Evolutionary conservation across 345 rosid genomes (phyloP).

Genomic region (Linum trigynum): DNA sequence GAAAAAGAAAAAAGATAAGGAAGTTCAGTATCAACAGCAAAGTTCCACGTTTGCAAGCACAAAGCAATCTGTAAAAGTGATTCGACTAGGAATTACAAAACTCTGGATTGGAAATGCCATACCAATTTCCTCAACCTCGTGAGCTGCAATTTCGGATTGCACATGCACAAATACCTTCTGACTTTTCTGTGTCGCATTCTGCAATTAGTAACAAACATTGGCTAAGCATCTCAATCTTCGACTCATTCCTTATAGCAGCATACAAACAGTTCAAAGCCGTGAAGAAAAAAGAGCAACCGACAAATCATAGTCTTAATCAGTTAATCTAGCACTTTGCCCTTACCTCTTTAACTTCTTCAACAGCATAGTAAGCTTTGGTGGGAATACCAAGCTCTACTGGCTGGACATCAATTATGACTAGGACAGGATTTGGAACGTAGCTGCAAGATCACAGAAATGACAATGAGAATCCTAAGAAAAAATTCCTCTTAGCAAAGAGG

Average conservation of each 20-base stretch:
- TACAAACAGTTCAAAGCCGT: too few relatives aligned
- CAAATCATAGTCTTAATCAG: too few relatives aligned
- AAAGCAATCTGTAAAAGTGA: too few relatives aligned
- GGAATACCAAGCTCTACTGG: conserved; percentile 88
- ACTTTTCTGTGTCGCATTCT: conserved; percentile 87
- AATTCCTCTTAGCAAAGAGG: too few relatives aligned
- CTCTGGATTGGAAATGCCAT: conserved; percentile 11
- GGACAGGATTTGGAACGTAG: conserved; percentile 69
- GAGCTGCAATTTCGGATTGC: conserved; percentile 72
- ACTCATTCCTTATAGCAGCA: too few relatives aligned
- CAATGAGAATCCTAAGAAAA: too few relatives aligned
- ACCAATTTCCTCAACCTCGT: conserved; percentile 94
- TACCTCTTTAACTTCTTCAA: conserved; percentile 88
- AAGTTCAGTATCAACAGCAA: too few relatives aligned
- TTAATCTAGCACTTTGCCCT: too few relatives aligned
- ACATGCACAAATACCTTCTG: conserved; percentile 76
- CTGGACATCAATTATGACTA: conserved; percentile 90
- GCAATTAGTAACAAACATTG: conserved; percentile 4
- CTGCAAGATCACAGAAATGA: conserved; percentile 15
- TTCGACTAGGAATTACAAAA: too few relatives aligned
- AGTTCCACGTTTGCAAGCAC: too few relatives aligned
- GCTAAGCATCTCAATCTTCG: not conserved
- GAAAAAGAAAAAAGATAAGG: too few relatives aligned
- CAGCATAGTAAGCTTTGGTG: conserved; percentile 74
- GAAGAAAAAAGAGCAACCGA: too few relatives aligned